These are phyloP conservation scores for Rhynchosporium secalis DNA, from an alignment of 2,329 filamentous ascomycete species.

Conservation along the genomic window DNA sequence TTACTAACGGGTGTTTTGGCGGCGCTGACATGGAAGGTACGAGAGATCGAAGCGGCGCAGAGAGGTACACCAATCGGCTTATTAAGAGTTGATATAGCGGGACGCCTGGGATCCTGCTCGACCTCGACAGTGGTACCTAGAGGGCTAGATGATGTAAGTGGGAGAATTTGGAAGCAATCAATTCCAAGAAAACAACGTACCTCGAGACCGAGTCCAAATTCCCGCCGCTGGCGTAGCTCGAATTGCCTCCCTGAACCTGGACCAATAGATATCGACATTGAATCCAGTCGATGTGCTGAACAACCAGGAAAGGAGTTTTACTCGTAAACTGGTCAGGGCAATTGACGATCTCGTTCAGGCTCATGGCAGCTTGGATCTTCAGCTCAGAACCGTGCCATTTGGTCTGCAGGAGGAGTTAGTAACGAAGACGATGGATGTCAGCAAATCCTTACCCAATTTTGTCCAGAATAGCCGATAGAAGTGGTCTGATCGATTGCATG, in stretches of 20 bases:
- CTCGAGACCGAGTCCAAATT: slow-evolving; percentile 7
- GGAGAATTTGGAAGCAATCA: neutral
- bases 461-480: slow-evolving; percentile 45
- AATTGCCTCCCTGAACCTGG: slow-evolving; percentile 17
- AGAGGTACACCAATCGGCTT: slow-evolving; percentile 35
- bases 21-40: slow-evolving; percentile 29
- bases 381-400: slow-evolving; percentile 71
- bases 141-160: slow-evolving; percentile 7
- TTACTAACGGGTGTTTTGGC: slow-evolving; percentile 14
- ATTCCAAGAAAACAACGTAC: slow-evolving; percentile 7
- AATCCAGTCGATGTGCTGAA: slow-evolving; percentile 79
- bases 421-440: no score
- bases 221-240: neutral
- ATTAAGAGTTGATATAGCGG: slow-evolving; percentile 24
- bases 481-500: slow-evolving; percentile 62
- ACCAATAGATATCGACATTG: slow-evolving; percentile 85
- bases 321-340: slow-evolving; percentile 60
- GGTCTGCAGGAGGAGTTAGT: slow-evolving; percentile 5
- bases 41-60: slow-evolving; percentile 36
- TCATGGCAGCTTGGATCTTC: slow-evolving; percentile 59
- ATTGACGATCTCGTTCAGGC: slow-evolving; percentile 86
- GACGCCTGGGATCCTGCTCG: slow-evolving; percentile 33
- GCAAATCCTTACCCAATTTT: slow-evolving; percentile 23
- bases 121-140: slow-evolving; percentile 18
- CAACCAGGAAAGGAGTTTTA: slow-evolving; percentile 64